phyloP scores from a whole-genome alignment of 1,139 yeast genomes.

The Blastobotrys apis region DNA sequence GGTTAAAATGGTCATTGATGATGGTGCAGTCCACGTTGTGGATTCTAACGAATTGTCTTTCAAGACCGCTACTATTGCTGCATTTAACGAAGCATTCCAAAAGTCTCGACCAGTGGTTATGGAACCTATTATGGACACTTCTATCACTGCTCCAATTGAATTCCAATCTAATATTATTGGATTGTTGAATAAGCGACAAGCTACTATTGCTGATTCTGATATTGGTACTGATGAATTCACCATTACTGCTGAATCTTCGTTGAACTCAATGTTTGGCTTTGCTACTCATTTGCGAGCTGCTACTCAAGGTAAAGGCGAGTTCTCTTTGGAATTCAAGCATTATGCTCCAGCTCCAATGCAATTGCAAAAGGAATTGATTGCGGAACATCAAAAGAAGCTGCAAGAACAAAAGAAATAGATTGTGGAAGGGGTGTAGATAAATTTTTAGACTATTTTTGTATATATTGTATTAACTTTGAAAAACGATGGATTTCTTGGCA shows the following conservation, averaged over 20 bases:
- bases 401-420: slow-evolving; percentile 27
- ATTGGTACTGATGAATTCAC: slow-evolving; percentile 94
- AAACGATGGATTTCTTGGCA: background rate
- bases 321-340: slow-evolving; percentile 88
- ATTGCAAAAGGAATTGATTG: slow-evolving; percentile 84
- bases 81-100: slow-evolving; percentile 87
- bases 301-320: slow-evolving; percentile 99
- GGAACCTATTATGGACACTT: slow-evolving; percentile 94
- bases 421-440: no score
- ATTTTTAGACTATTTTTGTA: background rate
- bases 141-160: slow-evolving; percentile 91
- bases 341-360: slow-evolving; percentile 90
- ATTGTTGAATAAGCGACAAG: slow-evolving; percentile 84
- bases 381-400: slow-evolving; percentile 65
- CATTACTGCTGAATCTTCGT: slow-evolving; percentile 87
- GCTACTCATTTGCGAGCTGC: slow-evolving; percentile 94
- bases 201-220: slow-evolving; percentile 89
- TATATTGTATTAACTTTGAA: background rate
- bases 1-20: slow-evolving; percentile 87
- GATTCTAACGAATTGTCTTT: slow-evolving; percentile 96
- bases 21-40: slow-evolving; percentile 96
- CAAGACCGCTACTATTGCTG: slow-evolving; percentile 87
- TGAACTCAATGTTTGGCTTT: slow-evolving; percentile 93
- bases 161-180: slow-evolving; percentile 95
- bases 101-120: slow-evolving; percentile 80